Percentiles rank a stretch among this genome's conserved stretches.
phyloP scores from a whole-genome alignment of 345 rosid species.

The Moringa oleifera region DNA sequence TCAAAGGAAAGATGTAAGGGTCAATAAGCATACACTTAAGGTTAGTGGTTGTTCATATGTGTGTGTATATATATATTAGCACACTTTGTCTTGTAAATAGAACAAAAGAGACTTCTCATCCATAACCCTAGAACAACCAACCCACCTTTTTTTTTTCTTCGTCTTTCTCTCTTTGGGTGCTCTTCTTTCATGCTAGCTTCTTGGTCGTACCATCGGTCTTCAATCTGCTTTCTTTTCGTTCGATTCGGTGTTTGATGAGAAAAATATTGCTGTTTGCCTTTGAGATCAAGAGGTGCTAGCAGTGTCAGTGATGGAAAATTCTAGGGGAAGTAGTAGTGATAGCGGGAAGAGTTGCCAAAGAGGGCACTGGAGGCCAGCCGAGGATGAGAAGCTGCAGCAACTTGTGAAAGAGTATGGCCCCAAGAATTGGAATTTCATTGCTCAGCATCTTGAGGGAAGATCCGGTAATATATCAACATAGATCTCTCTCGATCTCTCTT shows the following conservation, averaged over 20 bases:
- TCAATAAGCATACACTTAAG: background rate
- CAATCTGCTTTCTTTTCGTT: constrained; percentile 21
- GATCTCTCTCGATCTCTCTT: constrained; percentile 2
- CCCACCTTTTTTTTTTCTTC: constrained; percentile 18
- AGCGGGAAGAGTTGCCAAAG: constrained; percentile 40
- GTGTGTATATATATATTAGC: background rate
- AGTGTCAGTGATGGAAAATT: constrained; percentile 30
- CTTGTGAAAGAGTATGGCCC: constrained; percentile 55
- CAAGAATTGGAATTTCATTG: constrained; percentile 60
- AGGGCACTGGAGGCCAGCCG: constrained; percentile 71
- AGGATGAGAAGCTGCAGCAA: constrained; percentile 48
- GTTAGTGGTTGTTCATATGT: background rate
- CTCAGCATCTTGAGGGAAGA: constrained; percentile 52
- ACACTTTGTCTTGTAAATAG: constrained; percentile 26
- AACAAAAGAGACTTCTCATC: constrained; percentile 41
- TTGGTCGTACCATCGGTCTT: constrained; percentile 18
- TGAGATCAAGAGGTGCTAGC: too few relatives aligned
- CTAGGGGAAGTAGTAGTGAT: constrained; percentile 27
- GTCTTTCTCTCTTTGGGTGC: constrained; percentile 5
- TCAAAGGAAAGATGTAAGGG: background rate
- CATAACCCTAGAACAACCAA: constrained; percentile 30
- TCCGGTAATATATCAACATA: constrained; percentile 32
- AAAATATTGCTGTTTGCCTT: background rate
- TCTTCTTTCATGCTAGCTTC: constrained; percentile 23
- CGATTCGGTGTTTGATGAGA: constrained; percentile 14